These are phyloP conservation scores for Hypoxylon sp. DNA, from an alignment of 2,329 filamentous ascomycete species.

Conservation along the genomic window DNA sequence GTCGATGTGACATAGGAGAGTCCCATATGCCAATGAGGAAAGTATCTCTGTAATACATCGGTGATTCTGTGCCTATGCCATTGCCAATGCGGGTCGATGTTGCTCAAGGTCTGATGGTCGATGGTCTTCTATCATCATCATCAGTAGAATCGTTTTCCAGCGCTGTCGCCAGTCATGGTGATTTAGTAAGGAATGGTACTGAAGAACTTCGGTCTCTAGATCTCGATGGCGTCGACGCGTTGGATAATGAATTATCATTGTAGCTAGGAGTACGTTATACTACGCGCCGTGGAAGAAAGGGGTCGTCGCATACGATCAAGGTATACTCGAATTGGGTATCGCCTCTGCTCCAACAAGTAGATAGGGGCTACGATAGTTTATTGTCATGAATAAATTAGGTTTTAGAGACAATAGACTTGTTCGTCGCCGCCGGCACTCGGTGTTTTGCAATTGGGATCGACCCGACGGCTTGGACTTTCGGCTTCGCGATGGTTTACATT, in stretches of 20 bases:
- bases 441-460: background rate
- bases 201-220: background rate
- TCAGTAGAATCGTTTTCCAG: background rate
- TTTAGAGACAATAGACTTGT: background rate
- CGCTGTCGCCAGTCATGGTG: background rate
- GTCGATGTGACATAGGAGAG: slow-evolving; percentile 3
- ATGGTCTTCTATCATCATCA: background rate
- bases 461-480: slow-evolving; percentile 1
- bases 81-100: background rate
- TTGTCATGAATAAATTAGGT: background rate
- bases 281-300: background rate
- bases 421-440: background rate
- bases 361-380: background rate
- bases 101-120: background rate
- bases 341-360: too few species aligned
- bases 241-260: too few species aligned
- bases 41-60: background rate
- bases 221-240: background rate
- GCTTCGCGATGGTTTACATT: background rate
- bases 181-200: background rate
- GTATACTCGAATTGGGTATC: slow-evolving; percentile 4
- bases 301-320: background rate
- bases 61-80: background rate
- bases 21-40: background rate
- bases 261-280: background rate